Evolutionary conservation across 768 basidiomycete genomes (phyloP), one percentile per base, ranked within the genome.

Genomic region (Amanita polypyramis): DNA sequence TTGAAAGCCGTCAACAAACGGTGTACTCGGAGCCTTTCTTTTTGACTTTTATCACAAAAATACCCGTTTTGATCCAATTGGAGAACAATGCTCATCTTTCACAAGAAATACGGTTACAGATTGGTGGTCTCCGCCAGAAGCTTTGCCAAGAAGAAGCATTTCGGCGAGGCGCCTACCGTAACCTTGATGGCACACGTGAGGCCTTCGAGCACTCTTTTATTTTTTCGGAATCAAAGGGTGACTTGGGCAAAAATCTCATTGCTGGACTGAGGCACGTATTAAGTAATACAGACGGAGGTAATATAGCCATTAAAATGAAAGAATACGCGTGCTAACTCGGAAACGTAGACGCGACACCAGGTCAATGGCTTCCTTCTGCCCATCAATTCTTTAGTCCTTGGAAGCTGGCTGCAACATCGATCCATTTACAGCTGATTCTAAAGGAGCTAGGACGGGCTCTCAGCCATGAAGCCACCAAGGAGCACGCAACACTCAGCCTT

Each of bases 341-440:
- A 21, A 25, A 38, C 20, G 9, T 47, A 65, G 74, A 77, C 46
- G 65, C 73, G 15, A 76, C 77, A 33, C 3, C 33, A 5, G 39
- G 17, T 23, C 42, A 45, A 19, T 45, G 65, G 76, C 43, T 73
- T 72, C 43, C 76, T 74, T 47, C 80, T 78, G 73, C 75, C 77
- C 15, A 70, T 74, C 51, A 73, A 82, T 10, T 79, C 78, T 0
- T 90, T 23, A 88, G 84, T 52, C 88, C 86, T 0, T 91, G 88
- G 85, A 86, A 84, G 57, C 75, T 90, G 20, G 78, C 84, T 8
- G 84, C 85, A 2, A 88, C 89, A 0, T 80, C 82, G 4, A 82
- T 89, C 47, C 82, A 87, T 55, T 73, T 89, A 52, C 83, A 87
- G 50, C 74, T 90, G 33, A 77, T 80, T 36, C 68, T 90, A 45